A percentile compares a stretch with the other conserved stretches of the same genome.
These are phyloP conservation scores for Nitzschia palea DNA, from an alignment of 108 stramenopile genomes.

Conservation along the genomic window DNA sequence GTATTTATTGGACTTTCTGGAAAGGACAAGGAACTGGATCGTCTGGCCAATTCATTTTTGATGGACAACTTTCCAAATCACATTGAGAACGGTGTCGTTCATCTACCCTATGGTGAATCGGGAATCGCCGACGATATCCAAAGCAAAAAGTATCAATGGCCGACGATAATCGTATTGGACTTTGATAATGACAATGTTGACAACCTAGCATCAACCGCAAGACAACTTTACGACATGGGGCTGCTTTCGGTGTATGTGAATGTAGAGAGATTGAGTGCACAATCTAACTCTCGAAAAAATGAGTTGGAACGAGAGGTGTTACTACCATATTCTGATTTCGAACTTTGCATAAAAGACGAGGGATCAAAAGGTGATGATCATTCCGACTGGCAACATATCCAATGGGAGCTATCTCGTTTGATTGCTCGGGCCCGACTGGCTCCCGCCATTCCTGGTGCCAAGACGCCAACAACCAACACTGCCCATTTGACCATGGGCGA, in stretches of 20 bases:
- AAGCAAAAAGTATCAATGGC: slow-evolving; percentile 31
- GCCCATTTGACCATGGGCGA: slow-evolving; percentile 83
- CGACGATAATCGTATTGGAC: slow-evolving; percentile 65
- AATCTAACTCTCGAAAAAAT: slow-evolving; percentile 36
- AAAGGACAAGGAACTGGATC: slow-evolving; percentile 57
- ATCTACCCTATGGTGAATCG: not conserved
- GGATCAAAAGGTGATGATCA: slow-evolving; percentile 28
- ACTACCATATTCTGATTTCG: slow-evolving; percentile 78
- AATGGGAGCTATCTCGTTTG: slow-evolving; percentile 81
- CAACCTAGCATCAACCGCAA: slow-evolving; percentile 41
- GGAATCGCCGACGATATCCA: slow-evolving; percentile 34
- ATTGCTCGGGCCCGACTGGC: slow-evolving; percentile 74
- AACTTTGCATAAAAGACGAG: slow-evolving; percentile 80
- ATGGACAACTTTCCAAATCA: slow-evolving; percentile 33
- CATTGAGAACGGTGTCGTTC: not conserved
- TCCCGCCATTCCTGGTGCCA: slow-evolving; percentile 68
- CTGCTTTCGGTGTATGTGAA: slow-evolving; percentile 75
- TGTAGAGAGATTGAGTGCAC: slow-evolving; percentile 27
- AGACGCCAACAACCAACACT: slow-evolving; percentile 54
- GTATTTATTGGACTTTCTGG: slow-evolving; percentile 65
- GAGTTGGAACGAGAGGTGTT: slow-evolving; percentile 59
- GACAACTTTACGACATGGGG: slow-evolving; percentile 57
- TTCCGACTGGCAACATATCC: slow-evolving; percentile 61
- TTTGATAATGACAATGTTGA: slow-evolving; percentile 38
- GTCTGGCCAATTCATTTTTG: slow-evolving; percentile 62